Evolutionary conservation across 768 basidiomycete genomes (phyloP).

Genomic region (Porpolomopsis calyptriformis): DNA sequence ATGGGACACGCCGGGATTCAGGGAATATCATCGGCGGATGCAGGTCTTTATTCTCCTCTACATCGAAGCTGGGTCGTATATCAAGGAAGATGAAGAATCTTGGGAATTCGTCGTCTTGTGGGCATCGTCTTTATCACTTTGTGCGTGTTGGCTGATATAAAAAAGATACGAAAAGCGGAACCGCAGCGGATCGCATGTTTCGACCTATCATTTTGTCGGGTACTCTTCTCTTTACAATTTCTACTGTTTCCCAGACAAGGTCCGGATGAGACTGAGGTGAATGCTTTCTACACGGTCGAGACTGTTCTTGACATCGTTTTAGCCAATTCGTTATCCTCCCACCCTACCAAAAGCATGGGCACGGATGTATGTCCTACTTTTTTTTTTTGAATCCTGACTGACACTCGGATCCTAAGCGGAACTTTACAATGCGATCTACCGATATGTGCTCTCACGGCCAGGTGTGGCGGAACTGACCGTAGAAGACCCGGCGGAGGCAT

Average conservation of each 20-base stretch:
- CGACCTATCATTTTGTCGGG: constrained; percentile 85
- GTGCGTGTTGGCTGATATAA: not conserved
- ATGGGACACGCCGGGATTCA: constrained; percentile 79
- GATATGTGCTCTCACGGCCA: constrained; percentile 53
- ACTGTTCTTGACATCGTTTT: constrained; percentile 6
- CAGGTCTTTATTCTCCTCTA: constrained; percentile 91
- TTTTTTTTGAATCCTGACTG: not conserved
- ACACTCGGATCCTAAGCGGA: constrained; percentile 41
- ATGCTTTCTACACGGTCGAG: constrained; percentile 11
- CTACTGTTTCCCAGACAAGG: constrained; percentile 88
- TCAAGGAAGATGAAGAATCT: constrained; percentile 82
- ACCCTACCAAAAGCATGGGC: constrained; percentile 81
- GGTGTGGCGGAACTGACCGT: constrained; percentile 87
- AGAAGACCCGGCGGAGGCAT: constrained; percentile 96
- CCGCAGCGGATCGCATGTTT: constrained; percentile 36
- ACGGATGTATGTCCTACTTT: constrained; percentile 60
- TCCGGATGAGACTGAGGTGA: constrained; percentile 78
- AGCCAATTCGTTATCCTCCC: constrained; percentile 93
- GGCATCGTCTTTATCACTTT: constrained; percentile 17
- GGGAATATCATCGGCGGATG: constrained; percentile 84
- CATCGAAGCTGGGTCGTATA: constrained; percentile 93
- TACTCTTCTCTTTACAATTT: constrained; percentile 94
- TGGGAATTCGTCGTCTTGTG: constrained; percentile 92
- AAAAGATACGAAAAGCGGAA: constrained; percentile 77
- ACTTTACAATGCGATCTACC: constrained; percentile 79